Percentiles rank a stretch among this genome's conserved stretches.
Conservation (phyloP, 495 filamentous ascomycete genomes). For the Beverwykella pulmonaria region DNA sequence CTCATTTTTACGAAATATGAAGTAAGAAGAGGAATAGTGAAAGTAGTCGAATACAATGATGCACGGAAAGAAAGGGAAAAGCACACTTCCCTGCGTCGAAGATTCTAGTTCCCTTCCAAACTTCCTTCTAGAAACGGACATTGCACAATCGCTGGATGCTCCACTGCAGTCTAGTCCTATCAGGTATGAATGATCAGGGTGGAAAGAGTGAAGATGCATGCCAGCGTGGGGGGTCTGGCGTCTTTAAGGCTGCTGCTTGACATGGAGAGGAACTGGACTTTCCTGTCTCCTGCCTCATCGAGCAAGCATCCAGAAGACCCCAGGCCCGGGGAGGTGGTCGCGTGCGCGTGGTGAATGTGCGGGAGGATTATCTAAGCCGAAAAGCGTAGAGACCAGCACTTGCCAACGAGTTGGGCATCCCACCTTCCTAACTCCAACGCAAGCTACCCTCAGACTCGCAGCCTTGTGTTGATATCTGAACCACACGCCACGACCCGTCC, state of each 20-base stretch:
- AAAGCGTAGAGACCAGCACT: background rate
- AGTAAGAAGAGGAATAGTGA: background rate
- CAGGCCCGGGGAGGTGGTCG: background rate
- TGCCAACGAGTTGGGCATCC: background rate
- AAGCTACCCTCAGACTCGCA: too few species aligned
- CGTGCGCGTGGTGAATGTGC: slow-evolving; percentile 1
- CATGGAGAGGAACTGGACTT: background rate
- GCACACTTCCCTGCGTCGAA: too few species aligned
- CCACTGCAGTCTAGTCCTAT: background rate
- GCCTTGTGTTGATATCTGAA: background rate
- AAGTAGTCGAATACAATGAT: background rate
- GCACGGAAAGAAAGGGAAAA: too few species aligned
- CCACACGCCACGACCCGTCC: background rate
- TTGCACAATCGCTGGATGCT: background rate
- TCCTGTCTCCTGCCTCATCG: slow-evolving; percentile 13
- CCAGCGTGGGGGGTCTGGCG: background rate
- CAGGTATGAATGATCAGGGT: background rate
- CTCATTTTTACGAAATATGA: background rate
- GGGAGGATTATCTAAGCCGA: background rate
- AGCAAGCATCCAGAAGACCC: slow-evolving; percentile 28
- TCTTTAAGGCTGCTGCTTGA: background rate
- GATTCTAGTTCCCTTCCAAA: background rate
- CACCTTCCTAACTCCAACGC: background rate
- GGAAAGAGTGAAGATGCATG: background rate
- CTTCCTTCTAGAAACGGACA: background rate